Conservation (phyloP, 371 early-diverging fungal genomes). For the Circinella minor region DNA sequence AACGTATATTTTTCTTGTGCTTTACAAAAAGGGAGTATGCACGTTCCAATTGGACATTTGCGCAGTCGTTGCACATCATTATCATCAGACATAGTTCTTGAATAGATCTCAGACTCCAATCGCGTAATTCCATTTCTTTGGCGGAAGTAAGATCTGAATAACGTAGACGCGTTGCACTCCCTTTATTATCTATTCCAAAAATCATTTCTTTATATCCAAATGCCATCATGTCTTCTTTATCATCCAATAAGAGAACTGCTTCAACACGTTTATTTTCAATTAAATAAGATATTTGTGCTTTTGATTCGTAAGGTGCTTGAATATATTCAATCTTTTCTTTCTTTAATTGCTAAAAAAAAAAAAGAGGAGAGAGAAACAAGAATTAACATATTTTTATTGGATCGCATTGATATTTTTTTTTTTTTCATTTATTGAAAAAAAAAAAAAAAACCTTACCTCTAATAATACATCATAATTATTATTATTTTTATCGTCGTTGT, state of each 20-base stretch:
- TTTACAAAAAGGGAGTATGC: constrained; percentile 8
- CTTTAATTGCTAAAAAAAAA: constrained; percentile 56
- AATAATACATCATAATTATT: no score
- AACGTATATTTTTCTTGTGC: constrained; percentile 8
- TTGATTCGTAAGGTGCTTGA: constrained; percentile 98
- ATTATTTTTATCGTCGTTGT: constrained; percentile 2
- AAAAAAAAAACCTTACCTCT: no score
- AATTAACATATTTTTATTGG: no score
- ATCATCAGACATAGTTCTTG: neutral
- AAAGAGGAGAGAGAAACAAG: no score
- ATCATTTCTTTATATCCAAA: neutral
- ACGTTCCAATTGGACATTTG: constrained; percentile 9
- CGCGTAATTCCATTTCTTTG: constrained; percentile 7
- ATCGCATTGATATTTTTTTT: no score
- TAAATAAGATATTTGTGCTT: constrained; percentile 96
- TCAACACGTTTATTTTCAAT: constrained; percentile 36
- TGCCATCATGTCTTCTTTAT: neutral
- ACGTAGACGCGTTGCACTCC: neutral
- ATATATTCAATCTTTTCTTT: constrained; percentile 74
- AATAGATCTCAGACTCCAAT: constrained; percentile 6
- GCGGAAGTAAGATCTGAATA: neutral
- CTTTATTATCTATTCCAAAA: neutral
- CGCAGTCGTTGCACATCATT: neutral
- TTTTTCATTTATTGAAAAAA: no score
- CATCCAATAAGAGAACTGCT: neutral